Percentiles rank a stretch among this genome's conserved stretches.
phyloP scores from a whole-genome alignment of 2,329 filamentous ascomycete species.

The Thermoascus crustaceus region DNA sequence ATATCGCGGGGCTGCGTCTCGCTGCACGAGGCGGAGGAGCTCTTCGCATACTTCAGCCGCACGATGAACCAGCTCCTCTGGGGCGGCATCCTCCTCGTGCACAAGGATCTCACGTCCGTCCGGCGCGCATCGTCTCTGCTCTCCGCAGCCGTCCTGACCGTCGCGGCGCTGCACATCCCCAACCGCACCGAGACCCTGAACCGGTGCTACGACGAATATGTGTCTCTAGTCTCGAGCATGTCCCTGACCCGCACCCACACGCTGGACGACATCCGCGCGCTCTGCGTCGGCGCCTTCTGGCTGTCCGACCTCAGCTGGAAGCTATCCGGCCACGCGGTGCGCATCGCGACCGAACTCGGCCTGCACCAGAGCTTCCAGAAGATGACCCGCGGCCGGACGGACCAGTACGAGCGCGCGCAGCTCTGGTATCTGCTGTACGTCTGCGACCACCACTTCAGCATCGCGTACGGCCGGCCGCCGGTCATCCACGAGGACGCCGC shows the following conservation, averaged over 20 bases:
- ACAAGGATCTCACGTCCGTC: constrained; percentile 43
- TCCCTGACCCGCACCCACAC: constrained; percentile 52
- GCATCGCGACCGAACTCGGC: constrained; percentile 51
- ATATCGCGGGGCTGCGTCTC: constrained; percentile 43
- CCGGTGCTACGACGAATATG: constrained; percentile 50
- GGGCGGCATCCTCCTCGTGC: constrained; percentile 45
- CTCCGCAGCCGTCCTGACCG: constrained; percentile 49
- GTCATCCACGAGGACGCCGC: constrained; percentile 52
- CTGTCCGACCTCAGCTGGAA: constrained; percentile 56
- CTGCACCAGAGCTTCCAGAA: constrained; percentile 48
- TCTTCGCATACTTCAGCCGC: constrained; percentile 45
- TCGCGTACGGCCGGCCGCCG: constrained; percentile 51
- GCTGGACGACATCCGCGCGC: constrained; percentile 50
- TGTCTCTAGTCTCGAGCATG: constrained; percentile 47
- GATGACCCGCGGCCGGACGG: constrained; percentile 39
- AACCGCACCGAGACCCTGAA: constrained; percentile 46
- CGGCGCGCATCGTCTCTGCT: constrained; percentile 49
- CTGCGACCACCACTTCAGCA: constrained; percentile 58
- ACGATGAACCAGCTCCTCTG: constrained; percentile 46
- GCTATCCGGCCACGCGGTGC: constrained; percentile 50
- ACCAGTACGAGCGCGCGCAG: constrained; percentile 48
- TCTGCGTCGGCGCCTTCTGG: constrained; percentile 57
- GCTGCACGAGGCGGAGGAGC: constrained; percentile 42
- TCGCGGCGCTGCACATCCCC: constrained; percentile 52
- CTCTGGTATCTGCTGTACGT: constrained; percentile 58